Percentiles rank a stretch among this genome's conserved stretches.
phyloP scores from a whole-genome alignment of 2,329 filamentous ascomycete genomes.

The Stemphylium beticola region DNA sequence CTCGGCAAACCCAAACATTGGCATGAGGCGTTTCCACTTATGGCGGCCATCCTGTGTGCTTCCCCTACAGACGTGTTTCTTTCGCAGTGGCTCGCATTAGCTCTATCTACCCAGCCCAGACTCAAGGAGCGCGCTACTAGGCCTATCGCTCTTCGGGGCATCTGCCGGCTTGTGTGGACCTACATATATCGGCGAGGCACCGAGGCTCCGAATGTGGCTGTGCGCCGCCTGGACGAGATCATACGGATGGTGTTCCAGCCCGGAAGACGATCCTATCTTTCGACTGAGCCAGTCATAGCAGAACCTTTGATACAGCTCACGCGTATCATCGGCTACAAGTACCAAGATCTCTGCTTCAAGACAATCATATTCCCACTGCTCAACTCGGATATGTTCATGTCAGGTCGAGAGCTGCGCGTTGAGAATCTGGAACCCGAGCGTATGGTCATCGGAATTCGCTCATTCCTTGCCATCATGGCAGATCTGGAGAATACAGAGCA shows the following conservation, averaged over 20 bases:
- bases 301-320: slow-evolving; percentile 94
- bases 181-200: slow-evolving; percentile 81
- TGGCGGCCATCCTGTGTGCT: slow-evolving; percentile 84
- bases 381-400: slow-evolving; percentile 85
- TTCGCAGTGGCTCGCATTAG: slow-evolving; percentile 83
- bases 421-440: slow-evolving; percentile 95
- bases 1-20: slow-evolving; percentile 92
- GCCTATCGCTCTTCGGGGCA: slow-evolving; percentile 82
- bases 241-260: slow-evolving; percentile 82
- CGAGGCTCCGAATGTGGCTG: slow-evolving; percentile 71
- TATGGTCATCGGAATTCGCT: slow-evolving; percentile 95
- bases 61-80: slow-evolving; percentile 84
- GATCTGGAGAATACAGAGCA: slow-evolving; percentile 86
- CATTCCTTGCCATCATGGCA: slow-evolving; percentile 90
- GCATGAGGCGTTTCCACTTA: slow-evolving; percentile 85
- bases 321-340: slow-evolving; percentile 89
- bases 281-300: slow-evolving; percentile 80
- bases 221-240: slow-evolving; percentile 87
- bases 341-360: slow-evolving; percentile 91
- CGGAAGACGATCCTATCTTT: slow-evolving; percentile 79
- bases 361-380: slow-evolving; percentile 94
- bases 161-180: slow-evolving; percentile 91
- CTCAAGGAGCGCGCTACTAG: slow-evolving; percentile 83
- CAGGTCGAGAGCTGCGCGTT: slow-evolving; percentile 78
- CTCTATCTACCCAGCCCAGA: slow-evolving; percentile 77